Base-by-base conservation (phyloP, 73 alveolate genomes). In the Stentor coeruleus region DNA sequence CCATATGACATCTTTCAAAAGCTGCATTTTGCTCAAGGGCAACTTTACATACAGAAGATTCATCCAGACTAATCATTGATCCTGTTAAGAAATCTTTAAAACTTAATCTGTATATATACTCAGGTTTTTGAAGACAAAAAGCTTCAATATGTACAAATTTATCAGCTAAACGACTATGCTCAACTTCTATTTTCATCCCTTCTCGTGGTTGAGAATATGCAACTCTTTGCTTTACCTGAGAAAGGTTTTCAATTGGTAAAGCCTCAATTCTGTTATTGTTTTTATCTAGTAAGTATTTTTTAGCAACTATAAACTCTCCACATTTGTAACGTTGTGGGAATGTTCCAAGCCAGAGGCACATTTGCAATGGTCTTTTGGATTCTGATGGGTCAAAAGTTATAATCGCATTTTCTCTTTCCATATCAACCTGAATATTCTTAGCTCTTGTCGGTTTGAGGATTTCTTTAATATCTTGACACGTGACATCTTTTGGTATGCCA, bases 311-410 rank as follows among this genome's bases (percentile, higher is more conserved):
- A 66, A 66, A 66, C 20, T 66, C 39, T 1, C 79, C 79, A 66
- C 79, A 66, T 66, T 40, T 20, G 39, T 66, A 66, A 14, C 79
- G n/a, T 2, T 20, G 79, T 20, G 40, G 40, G 33, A 20, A 66
- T 28, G n/a, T 66, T 33, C 79, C 79, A 31, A 66, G 79, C 79
- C 79, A 66, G 20, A 66, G 37, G 39, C 79, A 66, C 79, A 66
- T 66, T 33, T 66, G 79, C 2, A 66, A 40, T 33, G 79, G 79
- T 40, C 79, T 66, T 20, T 20, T 20, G 37, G 40, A 20, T 66
- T 66, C 79, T 28, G 42, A 28, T 20, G 79, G 79, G 2, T 66
- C 79, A 66, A 66, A 66, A 0, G 39, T 33, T 26, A 66, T 11
- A 66, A 66, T 40, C 14, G 79, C 79, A 31, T 20, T 66, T 31